Evolutionary conservation across 805 yeast genomes (phyloP), one percentile per base, ranked within the genome.

Genomic region (Candida boleticola): DNA sequence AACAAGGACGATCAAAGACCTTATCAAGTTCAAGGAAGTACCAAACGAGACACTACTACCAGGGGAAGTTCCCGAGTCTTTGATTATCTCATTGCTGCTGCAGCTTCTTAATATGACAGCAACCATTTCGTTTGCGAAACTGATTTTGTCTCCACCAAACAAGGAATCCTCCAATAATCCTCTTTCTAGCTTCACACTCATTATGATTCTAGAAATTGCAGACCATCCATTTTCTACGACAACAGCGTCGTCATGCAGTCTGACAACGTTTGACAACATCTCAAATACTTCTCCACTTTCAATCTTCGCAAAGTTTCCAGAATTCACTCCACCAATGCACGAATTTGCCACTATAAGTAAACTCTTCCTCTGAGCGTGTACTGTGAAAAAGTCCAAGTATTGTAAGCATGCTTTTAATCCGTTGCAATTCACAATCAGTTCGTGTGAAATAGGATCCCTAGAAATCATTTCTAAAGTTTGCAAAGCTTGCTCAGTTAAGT

Each of bases 401-500:
- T 77, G 79, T 35, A 93, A 61, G 47, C 87, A 82, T 0, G 86
- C 78, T 5, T 71, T 63, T 6, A 90, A 59, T 6, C 89, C 83
- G 29, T 84, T 83, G 42, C 79, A 75, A 17, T 69, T 58, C 30
- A 88, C 63, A 11, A 87, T 69, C 22, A 68, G 73, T 32, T 63
- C 57, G 45, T 68, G 74, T 3, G 73, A 51, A 2, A 83, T 77
- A 18, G 75, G 66, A 23, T 73, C 73, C 44, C 82, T 64, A 1
- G 89, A 79, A 13, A 85, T 78, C 58, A 78, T 70, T 55, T 83
- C 90, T 36, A 85, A 64, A 0, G 90, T 80, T 54, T 83, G 90
- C 31, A 89, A 63, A 0, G 89, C 89, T 61, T 90, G 97, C 57
- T 92, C 99, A 0, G 96, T 95, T 41, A 92, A 68, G 58, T 92